phyloP scores from a whole-genome alignment of 2,329 filamentous ascomycete genomes.

The Beauveria pseudobassiana region DNA sequence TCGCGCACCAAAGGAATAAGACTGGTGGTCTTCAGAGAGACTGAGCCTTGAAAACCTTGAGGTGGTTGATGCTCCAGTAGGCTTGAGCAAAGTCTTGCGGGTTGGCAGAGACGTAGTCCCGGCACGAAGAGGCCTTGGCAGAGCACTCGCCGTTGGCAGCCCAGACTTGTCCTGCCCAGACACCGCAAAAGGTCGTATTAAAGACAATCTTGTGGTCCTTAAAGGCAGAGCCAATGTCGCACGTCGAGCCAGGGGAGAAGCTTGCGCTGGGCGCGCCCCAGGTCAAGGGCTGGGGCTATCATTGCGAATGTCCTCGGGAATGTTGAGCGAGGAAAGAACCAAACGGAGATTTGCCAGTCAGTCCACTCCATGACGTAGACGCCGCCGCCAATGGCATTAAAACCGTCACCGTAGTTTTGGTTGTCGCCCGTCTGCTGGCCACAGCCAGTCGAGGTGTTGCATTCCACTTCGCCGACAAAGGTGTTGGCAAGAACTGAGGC shows the following conservation, averaged over 20 bases:
- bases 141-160: conserved; percentile 47
- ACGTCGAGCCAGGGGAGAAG: conserved; percentile 59
- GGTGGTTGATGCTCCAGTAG: conserved; percentile 69
- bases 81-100: conserved; percentile 62
- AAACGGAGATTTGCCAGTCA: conserved; percentile 61
- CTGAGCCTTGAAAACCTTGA: conserved; percentile 49
- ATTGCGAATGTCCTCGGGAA: conserved; percentile 56
- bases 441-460: conserved; percentile 55
- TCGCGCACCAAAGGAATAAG: background rate
- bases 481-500: conserved; percentile 38
- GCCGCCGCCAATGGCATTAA: conserved; percentile 63
- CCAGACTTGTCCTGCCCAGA: conserved; percentile 76
- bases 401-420: conserved; percentile 56
- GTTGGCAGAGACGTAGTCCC: conserved; percentile 64
- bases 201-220: conserved; percentile 67
- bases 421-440: conserved; percentile 42
- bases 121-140: conserved; percentile 55
- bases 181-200: conserved; percentile 79
- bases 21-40: background rate
- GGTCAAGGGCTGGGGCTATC: conserved; percentile 50
- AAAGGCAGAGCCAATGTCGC: conserved; percentile 66
- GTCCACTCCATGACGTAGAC: conserved; percentile 76
- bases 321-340: conserved; percentile 66
- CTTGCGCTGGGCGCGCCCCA: conserved; percentile 64
- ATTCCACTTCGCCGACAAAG: conserved; percentile 43